Evolutionary conservation across 169 alveolate genomes (phyloP), one percentile per base, ranked within the genome.

Genomic region (Perkinsus olseni): DNA sequence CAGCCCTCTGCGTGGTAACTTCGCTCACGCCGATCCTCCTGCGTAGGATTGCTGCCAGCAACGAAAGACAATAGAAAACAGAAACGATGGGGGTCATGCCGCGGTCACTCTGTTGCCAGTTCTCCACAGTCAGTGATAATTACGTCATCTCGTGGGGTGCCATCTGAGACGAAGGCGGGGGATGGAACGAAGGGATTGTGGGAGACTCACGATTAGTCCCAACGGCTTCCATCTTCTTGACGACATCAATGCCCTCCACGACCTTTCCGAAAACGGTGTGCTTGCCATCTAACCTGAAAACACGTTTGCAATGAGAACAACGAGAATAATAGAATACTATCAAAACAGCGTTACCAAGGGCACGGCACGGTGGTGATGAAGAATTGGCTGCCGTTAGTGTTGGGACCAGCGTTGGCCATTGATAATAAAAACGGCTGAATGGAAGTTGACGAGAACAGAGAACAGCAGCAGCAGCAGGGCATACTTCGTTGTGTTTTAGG

Each of bases 211-310:
- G 82, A 74, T 92, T 93, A 1, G 97, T 93, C 11, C 99, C 99
- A 38, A 93, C 94, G 45, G 95, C 95, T 94, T 98, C 99, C 45
- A 98, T 95, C 92, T 95, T 95, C 93, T 95, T 96, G 31, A 97
- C 95, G 21, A 96, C 95, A 82, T 96, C 97, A 94, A 95, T 92
- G 20, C 99, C 99, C 62, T 97, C 97, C 74, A 96, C 94, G 48
- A 98, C 97, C 94, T 97, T 95, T 39, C 99, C 99, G 96, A 98
- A 98, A 37, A 98, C 99, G 48, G 97, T 99, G 95, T 98, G 99
- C 92, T 96, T 98, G 39, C 98, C 99, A 94, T 97, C 97, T 24
- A 62, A 28, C 82, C 82, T 62, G 82, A 62, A 40, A 40, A 40
- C 50, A 40, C 50, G 11, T 40, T 11, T 24, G 1, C 28, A 3